These are phyloP conservation scores for Silybum marianum DNA, from an alignment of 129 eudicot species.

Conservation along the genomic window DNA sequence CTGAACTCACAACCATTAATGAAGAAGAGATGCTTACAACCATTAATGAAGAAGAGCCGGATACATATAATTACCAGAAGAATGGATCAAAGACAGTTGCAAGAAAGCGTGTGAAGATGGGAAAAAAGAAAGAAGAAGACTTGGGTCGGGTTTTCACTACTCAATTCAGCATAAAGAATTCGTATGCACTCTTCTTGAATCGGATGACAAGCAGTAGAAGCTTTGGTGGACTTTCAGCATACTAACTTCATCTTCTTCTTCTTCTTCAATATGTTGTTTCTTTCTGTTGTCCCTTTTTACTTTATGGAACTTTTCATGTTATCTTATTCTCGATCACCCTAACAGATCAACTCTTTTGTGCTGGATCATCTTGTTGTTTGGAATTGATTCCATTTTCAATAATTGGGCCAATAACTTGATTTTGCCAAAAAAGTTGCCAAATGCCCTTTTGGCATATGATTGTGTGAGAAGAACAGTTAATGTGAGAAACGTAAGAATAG, in stretches of 20 bases:
- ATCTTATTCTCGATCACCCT: background rate
- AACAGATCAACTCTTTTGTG: background rate
- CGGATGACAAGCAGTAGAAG: constrained; percentile 62
- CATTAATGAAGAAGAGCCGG: constrained; percentile 48
- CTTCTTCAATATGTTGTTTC: background rate
- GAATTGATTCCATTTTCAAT: background rate
- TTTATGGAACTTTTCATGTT: background rate
- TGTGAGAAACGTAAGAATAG: too few relatives aligned
- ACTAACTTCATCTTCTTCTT: constrained; percentile 20
- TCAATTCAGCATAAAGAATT: constrained; percentile 54
- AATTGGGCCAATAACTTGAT: background rate
- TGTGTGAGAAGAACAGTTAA: too few relatives aligned
- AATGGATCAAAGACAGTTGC: constrained; percentile 14
- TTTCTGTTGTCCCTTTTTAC: background rate
- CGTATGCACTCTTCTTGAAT: constrained; percentile 62
- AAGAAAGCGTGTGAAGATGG: constrained; percentile 22
- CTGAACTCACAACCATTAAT: constrained; percentile 56
- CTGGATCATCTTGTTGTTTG: background rate
- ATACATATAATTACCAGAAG: constrained; percentile 31
- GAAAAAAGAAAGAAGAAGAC: constrained; percentile 43
- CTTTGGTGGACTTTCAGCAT: constrained; percentile 46
- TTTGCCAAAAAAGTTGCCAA: background rate
- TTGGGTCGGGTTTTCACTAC: constrained; percentile 39
- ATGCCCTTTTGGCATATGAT: background rate
- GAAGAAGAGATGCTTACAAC: constrained; percentile 25